A percentile compares a stretch with the other conserved stretches of the same genome.
These are phyloP conservation scores for Neurospora sp. DNA, from an alignment of 495 filamentous ascomycete species.

Conservation along the genomic window DNA sequence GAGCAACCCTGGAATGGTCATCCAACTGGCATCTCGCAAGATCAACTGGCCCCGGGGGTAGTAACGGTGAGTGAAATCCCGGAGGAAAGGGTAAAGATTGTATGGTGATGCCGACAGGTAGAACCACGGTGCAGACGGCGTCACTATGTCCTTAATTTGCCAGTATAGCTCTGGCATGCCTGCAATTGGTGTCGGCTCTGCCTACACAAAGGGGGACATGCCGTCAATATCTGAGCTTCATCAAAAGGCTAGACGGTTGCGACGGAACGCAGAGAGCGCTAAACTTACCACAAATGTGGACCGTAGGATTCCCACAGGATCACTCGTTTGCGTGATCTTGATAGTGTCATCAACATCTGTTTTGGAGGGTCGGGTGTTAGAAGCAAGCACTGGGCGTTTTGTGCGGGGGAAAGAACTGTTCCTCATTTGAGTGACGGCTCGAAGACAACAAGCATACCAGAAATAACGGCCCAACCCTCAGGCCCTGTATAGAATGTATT, in stretches of 20 bases:
- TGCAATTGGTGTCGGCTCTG: constrained; percentile 50
- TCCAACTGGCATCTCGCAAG: constrained; percentile 78
- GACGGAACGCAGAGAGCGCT: not conserved
- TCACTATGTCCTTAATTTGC: constrained; percentile 43
- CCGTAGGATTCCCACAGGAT: constrained; percentile 65
- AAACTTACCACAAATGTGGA: constrained; percentile 65
- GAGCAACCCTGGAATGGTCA: constrained; percentile 73
- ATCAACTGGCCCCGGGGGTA: constrained; percentile 74
- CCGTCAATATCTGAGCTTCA: not conserved
- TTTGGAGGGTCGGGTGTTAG: not conserved
- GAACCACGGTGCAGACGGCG: constrained; percentile 64
- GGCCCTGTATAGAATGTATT: constrained; percentile 63
- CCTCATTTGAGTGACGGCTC: not conserved
- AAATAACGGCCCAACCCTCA: constrained; percentile 80
- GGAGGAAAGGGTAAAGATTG: constrained; percentile 87
- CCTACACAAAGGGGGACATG: constrained; percentile 5
- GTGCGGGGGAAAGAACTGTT: not conserved
- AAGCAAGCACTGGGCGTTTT: not conserved
- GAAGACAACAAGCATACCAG: constrained; percentile 34
- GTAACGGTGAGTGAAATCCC: constrained; percentile 53
- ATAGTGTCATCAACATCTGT: constrained; percentile 91
- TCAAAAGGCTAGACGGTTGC: not conserved
- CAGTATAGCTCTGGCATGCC: constrained; percentile 83
- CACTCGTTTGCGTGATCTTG: constrained; percentile 76
- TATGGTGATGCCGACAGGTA: constrained; percentile 93